Evolutionary conservation across 768 basidiomycete species (phyloP).

Genomic region (Boletus insuetus): DNA sequence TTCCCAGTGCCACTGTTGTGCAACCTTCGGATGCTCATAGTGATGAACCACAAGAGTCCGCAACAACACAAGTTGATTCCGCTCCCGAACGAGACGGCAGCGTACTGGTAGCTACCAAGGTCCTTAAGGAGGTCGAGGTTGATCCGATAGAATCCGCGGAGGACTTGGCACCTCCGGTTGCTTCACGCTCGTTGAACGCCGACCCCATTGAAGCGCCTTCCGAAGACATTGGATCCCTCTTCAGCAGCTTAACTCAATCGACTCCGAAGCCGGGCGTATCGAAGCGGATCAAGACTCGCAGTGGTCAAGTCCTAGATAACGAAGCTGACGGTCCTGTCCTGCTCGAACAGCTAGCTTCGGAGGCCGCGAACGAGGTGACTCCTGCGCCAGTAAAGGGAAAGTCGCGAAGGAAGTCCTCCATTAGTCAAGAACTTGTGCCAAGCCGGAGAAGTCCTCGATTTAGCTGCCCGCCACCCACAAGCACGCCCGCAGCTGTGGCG

Average conservation of each 20-base stretch:
- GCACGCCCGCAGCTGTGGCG: slow-evolving; percentile 4
- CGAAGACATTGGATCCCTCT: slow-evolving; percentile 4
- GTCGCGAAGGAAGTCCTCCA: slow-evolving; percentile 15
- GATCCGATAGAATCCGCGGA: slow-evolving; percentile 49
- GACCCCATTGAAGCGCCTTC: slow-evolving; percentile 32
- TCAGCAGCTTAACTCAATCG: slow-evolving; percentile 5
- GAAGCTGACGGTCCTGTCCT: slow-evolving; percentile 24
- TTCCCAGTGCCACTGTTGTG: not conserved
- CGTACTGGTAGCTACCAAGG: not conserved
- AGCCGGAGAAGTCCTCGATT: slow-evolving; percentile 21
- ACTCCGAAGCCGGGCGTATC: slow-evolving; percentile 34
- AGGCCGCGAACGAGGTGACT: slow-evolving; percentile 18
- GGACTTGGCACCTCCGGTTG: slow-evolving; percentile 24
- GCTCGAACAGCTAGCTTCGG: slow-evolving; percentile 20
- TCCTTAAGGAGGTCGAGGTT: not conserved
- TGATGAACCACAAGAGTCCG: not conserved
- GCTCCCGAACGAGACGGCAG: not conserved
- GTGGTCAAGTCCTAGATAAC: slow-evolving; percentile 30
- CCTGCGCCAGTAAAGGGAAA: slow-evolving; percentile 20
- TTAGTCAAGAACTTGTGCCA: slow-evolving; percentile 22
- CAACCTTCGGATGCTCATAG: not conserved
- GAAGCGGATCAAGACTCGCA: slow-evolving; percentile 43
- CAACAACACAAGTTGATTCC: slow-evolving; percentile 20
- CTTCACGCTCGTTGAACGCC: slow-evolving; percentile 5
- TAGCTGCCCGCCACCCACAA: slow-evolving; percentile 4